Evolutionary conservation across 2,329 filamentous ascomycete genomes (phyloP).

Genomic region (Acrocalymma vagum): DNA sequence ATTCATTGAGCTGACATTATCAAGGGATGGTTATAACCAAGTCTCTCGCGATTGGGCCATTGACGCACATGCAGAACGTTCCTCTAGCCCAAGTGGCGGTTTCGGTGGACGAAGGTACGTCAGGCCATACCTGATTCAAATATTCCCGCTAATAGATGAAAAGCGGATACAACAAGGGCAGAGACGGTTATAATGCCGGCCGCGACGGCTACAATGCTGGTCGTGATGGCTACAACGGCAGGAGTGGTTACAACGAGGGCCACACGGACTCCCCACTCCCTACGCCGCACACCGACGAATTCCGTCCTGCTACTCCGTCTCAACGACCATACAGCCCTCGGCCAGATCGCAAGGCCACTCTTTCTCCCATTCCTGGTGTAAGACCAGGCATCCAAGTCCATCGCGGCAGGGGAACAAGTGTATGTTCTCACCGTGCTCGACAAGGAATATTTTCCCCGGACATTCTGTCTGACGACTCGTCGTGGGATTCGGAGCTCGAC

Average conservation of each 20-base stretch:
- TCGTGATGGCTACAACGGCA: constrained; percentile 41
- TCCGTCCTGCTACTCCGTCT: constrained; percentile 40
- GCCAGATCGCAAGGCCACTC: constrained; percentile 41
- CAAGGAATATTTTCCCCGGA: constrained; percentile 36
- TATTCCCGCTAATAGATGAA: no score
- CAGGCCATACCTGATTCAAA: no score
- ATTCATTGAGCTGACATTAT: no score
- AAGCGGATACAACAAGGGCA: no score
- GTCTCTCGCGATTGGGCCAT: no score
- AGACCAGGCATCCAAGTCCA: constrained; percentile 45
- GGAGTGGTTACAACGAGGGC: constrained; percentile 39
- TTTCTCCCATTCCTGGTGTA: constrained; percentile 46
- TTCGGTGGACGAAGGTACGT: constrained; percentile 40
- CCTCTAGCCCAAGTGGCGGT: constrained; percentile 38
- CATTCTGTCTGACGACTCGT: constrained; percentile 46
- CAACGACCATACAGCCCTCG: constrained; percentile 40
- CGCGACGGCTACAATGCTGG: constrained; percentile 47
- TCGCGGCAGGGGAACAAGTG: constrained; percentile 34
- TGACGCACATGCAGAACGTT: constrained; percentile 32
- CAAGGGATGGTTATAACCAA: no score
- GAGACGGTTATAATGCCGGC: constrained; percentile 44
- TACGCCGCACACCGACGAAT: constrained; percentile 40
- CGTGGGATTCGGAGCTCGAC: constrained; percentile 53
- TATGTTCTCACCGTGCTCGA: constrained; percentile 39
- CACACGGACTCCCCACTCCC: constrained; percentile 42